A percentile compares a stretch with the other conserved stretches of the same genome.
Conservation (phyloP, 371 early-diverging fungal species). For the Rhizopus arrhizus region DNA sequence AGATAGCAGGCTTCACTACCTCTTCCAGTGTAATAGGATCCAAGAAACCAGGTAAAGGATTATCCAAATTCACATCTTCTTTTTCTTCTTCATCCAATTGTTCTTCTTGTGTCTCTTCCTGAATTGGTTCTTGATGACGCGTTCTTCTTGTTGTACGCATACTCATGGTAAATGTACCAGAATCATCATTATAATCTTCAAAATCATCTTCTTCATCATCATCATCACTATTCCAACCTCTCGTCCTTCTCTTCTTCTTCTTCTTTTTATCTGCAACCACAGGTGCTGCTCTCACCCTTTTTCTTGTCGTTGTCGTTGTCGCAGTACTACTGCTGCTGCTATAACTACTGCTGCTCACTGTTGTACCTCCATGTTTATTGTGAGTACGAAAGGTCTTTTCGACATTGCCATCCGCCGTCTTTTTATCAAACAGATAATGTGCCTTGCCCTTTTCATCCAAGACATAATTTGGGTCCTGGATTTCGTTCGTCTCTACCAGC, state of each 20-base stretch:
- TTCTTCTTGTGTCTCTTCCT: conserved; percentile 17
- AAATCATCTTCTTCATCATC: conserved; percentile 62
- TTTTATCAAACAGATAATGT: conserved; percentile 84
- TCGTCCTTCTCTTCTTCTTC: conserved; percentile 47
- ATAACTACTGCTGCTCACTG: conserved; percentile 16
- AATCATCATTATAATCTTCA: conserved; percentile 63
- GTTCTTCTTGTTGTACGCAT: conserved; percentile 28
- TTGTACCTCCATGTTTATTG: conserved; percentile 55
- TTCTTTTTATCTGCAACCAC: conserved; percentile 8
- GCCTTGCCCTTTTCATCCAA: conserved; percentile 86
- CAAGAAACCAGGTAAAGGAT: conserved; percentile 89
- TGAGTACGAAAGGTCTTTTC: conserved; percentile 79
- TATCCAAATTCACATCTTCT: conserved; percentile 48
- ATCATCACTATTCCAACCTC: conserved; percentile 35
- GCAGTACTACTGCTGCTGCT: conserved; percentile 17
- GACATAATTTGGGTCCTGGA: conserved; percentile 89
- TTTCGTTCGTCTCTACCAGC: conserved; percentile 81
- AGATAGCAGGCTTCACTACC: conserved; percentile 91
- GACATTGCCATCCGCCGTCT: conserved; percentile 76
- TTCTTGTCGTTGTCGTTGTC: conserved; percentile 24
- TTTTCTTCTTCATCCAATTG: conserved; percentile 35
- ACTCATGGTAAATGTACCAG: conserved; percentile 64
- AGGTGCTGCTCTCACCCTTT: conserved; percentile 23
- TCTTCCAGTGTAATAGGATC: conserved; percentile 93
- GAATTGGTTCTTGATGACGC: conserved; percentile 4